Base-by-base conservation (phyloP, 495 filamentous ascomycete genomes). In the Aspergillus avenaceus region DNA sequence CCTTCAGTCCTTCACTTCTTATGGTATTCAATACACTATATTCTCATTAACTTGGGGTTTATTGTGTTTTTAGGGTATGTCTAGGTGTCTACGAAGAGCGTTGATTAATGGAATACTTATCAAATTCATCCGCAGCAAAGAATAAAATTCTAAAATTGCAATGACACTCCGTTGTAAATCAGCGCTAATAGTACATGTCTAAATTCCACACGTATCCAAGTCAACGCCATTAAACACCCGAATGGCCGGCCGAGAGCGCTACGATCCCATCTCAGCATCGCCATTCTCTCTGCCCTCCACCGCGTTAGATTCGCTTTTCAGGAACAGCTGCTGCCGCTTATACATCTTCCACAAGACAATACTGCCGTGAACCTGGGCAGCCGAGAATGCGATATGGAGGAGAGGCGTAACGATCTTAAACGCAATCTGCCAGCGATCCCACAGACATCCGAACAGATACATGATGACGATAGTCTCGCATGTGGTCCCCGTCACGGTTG, bases 331-430 rank as follows among this genome's bases (percentile, higher is more conserved):
- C 50, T 76, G 71, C 45, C 47, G 59, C 25, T 49, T 56, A 43
- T 66, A 73, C 71, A 77, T 73, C 12, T 50, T 49, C 56, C 65
- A 77, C 27, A 77, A 74, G 4, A 74, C 71, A 18, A 64, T 43
- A 24, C 58, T 73, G 2, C 75, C 75, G 52, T 74, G 73, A 6
- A 77, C 43, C 54, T 78, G 74, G 2, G 71, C 66, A 0, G 69
- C 65, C 0, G 65, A 63, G 42, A 78, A 78, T 0, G 72, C 65
- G 13, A 67, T 28, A 50, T 78, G 74, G n/a, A 78, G 53, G 6
- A 78, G 29, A 0, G 75, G 75, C 3, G 73, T 77, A n/a, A 61
- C 63, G 6, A 78, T 46, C 41, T 77, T 77, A 61, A 78, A 77
- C 1, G 70, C 70, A 31, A 76, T 52, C 26, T 69, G 59, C 75